Percentiles rank a stretch among this genome's conserved stretches.
These are phyloP conservation scores for Cladosporium sp. DNA, from an alignment of 2,329 filamentous ascomycete species.

Conservation along the genomic window DNA sequence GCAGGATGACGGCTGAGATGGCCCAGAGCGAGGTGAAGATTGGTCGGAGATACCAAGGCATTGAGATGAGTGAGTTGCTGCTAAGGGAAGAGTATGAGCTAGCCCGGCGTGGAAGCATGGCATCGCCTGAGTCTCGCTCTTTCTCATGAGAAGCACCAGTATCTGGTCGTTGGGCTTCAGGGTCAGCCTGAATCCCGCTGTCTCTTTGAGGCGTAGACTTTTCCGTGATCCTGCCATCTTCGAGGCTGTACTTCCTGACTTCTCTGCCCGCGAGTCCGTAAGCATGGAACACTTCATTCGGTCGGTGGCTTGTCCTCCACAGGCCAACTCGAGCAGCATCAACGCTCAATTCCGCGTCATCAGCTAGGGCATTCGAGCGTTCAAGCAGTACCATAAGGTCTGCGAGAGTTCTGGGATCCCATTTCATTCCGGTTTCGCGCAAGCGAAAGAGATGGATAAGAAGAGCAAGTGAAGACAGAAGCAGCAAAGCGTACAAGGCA, in stretches of 20 bases:
- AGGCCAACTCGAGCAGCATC: conserved; percentile 68
- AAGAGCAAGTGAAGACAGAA: conserved; percentile 55
- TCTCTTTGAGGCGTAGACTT: conserved; percentile 23
- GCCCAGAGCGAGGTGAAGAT: conserved; percentile 63
- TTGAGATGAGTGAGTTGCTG: conserved; percentile 9
- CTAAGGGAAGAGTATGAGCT: conserved; percentile 7
- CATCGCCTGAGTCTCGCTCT: conserved; percentile 46
- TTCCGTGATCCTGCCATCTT: conserved; percentile 45
- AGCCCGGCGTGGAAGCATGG: conserved; percentile 23
- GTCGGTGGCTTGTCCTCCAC: conserved; percentile 67
- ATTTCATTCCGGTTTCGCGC: conserved; percentile 68
- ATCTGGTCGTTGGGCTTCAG: conserved; percentile 26
- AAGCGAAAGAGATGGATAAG: conserved; percentile 59
- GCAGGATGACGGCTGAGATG: conserved; percentile 55
- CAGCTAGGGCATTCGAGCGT: conserved; percentile 70
- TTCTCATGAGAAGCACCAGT: conserved; percentile 28
- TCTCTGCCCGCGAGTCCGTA: conserved; percentile 62
- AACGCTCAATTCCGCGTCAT: conserved; percentile 62
- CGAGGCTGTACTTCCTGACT: conserved; percentile 48
- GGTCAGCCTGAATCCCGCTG: conserved; percentile 20
- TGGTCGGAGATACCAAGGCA: conserved; percentile 73
- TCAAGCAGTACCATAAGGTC: conserved; percentile 76
- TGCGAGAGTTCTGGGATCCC: conserved; percentile 79
- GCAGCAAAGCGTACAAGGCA: conserved; percentile 65
- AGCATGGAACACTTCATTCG: conserved; percentile 69